A percentile compares a stretch with the other conserved stretches of the same genome.
phyloP scores from a whole-genome alignment of 179 eudicot species.

The Spinacia oleracea region DNA sequence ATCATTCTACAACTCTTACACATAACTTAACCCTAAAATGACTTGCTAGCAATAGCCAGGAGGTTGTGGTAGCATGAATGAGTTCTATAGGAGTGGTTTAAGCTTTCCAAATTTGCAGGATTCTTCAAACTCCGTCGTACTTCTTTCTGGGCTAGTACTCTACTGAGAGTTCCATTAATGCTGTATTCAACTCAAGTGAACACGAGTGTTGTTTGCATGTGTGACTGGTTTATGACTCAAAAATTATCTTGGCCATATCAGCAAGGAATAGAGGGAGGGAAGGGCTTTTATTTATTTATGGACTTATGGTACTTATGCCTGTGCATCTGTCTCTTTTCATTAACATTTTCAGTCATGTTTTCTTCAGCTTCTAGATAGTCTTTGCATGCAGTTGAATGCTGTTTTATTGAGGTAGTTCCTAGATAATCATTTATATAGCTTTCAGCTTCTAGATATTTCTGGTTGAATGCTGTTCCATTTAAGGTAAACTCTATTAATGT shows the following conservation, averaged over 20 bases:
- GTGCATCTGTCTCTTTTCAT: not conserved
- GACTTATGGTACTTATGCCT: constrained; percentile 1
- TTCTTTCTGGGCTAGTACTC: not conserved
- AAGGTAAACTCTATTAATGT: constrained; percentile 36
- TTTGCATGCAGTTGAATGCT: too few species aligned
- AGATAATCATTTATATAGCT: too few species aligned
- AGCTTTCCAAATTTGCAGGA: not conserved
- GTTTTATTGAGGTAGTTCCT: too few species aligned
- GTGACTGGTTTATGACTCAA: constrained; percentile 10
- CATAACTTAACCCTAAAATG: not conserved
- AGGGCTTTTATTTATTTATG: not conserved
- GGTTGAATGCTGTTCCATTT: constrained; percentile 22
- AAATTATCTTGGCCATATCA: not conserved
- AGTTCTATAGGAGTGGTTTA: not conserved
- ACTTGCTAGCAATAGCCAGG: not conserved
- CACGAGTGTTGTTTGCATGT: not conserved
- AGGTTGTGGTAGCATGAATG: not conserved
- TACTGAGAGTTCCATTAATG: not conserved
- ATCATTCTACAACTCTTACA: not conserved
- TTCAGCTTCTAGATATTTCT: constrained; percentile 1
- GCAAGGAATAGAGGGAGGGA: constrained; percentile 12
- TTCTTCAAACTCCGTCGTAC: not conserved
- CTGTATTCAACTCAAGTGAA: not conserved
- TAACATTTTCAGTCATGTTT: not conserved
- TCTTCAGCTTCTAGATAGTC: constrained; percentile 4